phyloP scores from a whole-genome alignment of 345 rosid genomes.

The Ceriops decandra region DNA sequence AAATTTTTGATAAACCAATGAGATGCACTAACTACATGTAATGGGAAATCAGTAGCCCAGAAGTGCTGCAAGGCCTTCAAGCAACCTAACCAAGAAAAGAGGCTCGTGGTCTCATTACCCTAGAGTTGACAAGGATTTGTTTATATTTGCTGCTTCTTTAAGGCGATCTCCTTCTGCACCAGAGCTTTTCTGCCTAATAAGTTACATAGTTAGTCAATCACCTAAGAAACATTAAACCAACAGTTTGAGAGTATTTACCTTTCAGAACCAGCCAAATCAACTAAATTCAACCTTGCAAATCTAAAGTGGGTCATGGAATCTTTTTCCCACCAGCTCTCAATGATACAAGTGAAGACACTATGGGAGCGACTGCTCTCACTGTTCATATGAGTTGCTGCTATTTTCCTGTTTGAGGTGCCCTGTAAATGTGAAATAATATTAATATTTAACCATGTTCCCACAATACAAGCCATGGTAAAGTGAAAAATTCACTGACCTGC shows the following conservation, averaged over 20 bases:
- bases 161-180: constrained; percentile 98
- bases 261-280: constrained; percentile 97
- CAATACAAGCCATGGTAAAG: neutral
- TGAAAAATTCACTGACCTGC: constrained; percentile 43
- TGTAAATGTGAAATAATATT: constrained; percentile 22
- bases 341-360: constrained; percentile 89
- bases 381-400: constrained; percentile 87
- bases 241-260: constrained; percentile 44
- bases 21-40: neutral
- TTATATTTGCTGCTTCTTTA: constrained; percentile 96
- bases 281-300: constrained; percentile 92
- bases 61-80: constrained; percentile 8
- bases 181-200: constrained; percentile 83
- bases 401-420: constrained; percentile 88
- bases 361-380: constrained; percentile 98
- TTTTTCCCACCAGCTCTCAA: constrained; percentile 88
- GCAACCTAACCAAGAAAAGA: constrained; percentile 20
- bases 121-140: constrained; percentile 85
- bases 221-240: constrained; percentile 11
- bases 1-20: neutral
- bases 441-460: neutral
- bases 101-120: constrained; percentile 51
- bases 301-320: constrained; percentile 74
- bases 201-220: constrained; percentile 19
- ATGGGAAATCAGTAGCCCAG: neutral